These are phyloP conservation scores for Gossypium thurberi DNA, from an alignment of 345 rosid species.

Conservation along the genomic window DNA sequence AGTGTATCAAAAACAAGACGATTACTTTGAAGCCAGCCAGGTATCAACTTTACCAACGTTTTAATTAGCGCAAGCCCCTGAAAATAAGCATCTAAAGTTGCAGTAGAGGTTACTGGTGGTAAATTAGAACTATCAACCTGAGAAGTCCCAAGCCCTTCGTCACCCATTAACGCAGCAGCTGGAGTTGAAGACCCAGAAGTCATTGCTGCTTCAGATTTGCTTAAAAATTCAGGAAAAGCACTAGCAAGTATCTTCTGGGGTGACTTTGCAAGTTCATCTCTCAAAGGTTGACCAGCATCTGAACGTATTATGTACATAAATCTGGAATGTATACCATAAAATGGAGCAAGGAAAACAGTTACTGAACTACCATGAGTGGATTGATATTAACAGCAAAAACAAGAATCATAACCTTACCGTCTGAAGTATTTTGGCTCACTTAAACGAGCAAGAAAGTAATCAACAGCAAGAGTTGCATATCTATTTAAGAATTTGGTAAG, in stretches of 20 bases:
- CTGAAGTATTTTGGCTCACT: slow-evolving; percentile 90
- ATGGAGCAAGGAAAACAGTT: slow-evolving; percentile 10
- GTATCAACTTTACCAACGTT: slow-evolving; percentile 85
- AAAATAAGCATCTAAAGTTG: slow-evolving; percentile 77
- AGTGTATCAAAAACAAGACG: slow-evolving; percentile 77
- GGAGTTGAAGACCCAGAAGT: slow-evolving; percentile 52
- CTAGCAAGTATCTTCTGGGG: slow-evolving; percentile 77
- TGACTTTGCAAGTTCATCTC: slow-evolving; percentile 94
- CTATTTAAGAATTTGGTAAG: slow-evolving; percentile 89
- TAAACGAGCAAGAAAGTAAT: slow-evolving; percentile 87
- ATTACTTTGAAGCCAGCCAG: slow-evolving; percentile 89
- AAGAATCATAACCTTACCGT: slow-evolving; percentile 53
- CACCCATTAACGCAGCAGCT: slow-evolving; percentile 50
- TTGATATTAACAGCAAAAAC: slow-evolving; percentile 1
- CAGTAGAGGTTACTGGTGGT: slow-evolving; percentile 36
- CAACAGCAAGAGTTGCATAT: slow-evolving; percentile 85
- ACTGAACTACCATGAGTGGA: neutral
- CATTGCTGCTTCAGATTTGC: slow-evolving; percentile 52
- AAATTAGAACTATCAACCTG: slow-evolving; percentile 48
- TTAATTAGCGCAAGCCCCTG: slow-evolving; percentile 92
- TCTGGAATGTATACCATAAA: slow-evolving; percentile 35
- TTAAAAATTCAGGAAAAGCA: slow-evolving; percentile 81
- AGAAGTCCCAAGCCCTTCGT: slow-evolving; percentile 52
- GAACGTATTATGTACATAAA: slow-evolving; percentile 94
- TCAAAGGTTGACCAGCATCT: slow-evolving; percentile 88